Evolutionary conservation across 2,329 filamentous ascomycete genomes (phyloP).

Genomic region (Fusarium xylarioides): DNA sequence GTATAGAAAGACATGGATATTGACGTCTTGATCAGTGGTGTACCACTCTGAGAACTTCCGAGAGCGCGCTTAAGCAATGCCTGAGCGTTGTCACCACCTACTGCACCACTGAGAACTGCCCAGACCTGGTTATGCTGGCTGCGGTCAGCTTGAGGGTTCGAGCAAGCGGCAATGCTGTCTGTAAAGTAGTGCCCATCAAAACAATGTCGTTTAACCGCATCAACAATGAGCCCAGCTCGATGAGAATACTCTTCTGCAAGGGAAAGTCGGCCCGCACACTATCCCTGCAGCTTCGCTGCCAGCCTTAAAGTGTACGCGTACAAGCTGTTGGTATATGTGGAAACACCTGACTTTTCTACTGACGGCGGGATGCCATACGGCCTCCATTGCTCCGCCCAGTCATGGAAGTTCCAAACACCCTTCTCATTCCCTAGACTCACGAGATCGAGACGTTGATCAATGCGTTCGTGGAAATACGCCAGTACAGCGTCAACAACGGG

Average conservation of each 20-base stretch:
- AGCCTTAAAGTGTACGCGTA: background rate
- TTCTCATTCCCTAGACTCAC: background rate
- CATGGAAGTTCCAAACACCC: background rate
- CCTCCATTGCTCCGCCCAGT: background rate
- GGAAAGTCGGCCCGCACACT: background rate
- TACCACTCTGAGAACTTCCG: fast-evolving
- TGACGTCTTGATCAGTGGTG: background rate
- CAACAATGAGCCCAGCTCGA: background rate
- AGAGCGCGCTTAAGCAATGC: background rate
- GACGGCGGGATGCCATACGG: background rate
- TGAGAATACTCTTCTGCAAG: background rate
- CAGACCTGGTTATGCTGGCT: background rate
- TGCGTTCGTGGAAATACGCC: background rate
- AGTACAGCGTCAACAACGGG: background rate
- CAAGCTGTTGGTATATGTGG: background rate
- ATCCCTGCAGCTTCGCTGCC: background rate
- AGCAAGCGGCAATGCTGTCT: background rate
- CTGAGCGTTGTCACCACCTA: background rate
- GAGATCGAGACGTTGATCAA: fast-evolving
- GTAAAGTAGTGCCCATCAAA: background rate
- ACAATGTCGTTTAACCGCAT: background rate
- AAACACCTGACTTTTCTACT: background rate
- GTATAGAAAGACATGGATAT: background rate
- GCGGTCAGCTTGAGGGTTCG: fast-evolving
- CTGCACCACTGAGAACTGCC: background rate